Base-by-base conservation (phyloP, 371 early-diverging fungal species). In the Mortierella sp. region DNA sequence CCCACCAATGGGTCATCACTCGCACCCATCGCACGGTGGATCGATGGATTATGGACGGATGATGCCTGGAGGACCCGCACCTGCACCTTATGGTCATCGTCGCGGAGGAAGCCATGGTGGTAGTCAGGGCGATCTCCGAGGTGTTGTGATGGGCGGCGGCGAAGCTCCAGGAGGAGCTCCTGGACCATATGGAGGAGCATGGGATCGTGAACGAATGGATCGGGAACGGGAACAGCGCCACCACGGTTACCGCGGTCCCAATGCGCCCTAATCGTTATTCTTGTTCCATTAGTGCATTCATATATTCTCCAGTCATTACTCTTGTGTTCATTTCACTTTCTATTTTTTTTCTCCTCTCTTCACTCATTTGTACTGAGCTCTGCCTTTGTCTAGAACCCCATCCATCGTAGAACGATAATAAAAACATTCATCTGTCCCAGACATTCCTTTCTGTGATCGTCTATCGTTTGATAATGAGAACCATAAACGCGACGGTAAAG, bases 1-100 rank as follows among this genome's bases (percentile, higher is more conserved):
- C 76, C 77, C 79, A 4, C 81, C 86, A 1, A 76, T 82, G 80
- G 82, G 82, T 11, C 85, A 85, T 18, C 82, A 81, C 35, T 72
- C 78, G 4, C 86, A 86, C 46, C 82, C 85, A 0, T 81, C 81
- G 24, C 82, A 81, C 49, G 82, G 77, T 6, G 74, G 83, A 48
- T 85, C 86, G 0, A 79, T 85, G 51, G 86, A 85, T 32, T 85
- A 82, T 79, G 86, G 86, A 12, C 76, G 86, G n/a, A 79, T 85
- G 80, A 85, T 85, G 77, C 86, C 82, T 35, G 86, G 86, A 11
- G 82, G 82, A 27, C 82, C 82, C 24, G 77, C 81, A 3, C 78
- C 84, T 46, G 75, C 79, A 54, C 79, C 76, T 35, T 84, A 81
- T 56, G 78, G 84, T n/a, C 84, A 84, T 72, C 84, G 84, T 43